Percentiles rank a stretch among this genome's conserved stretches.
phyloP scores from a whole-genome alignment of 192 early-diverging fungal species.

The Coemansia sp. region DNA sequence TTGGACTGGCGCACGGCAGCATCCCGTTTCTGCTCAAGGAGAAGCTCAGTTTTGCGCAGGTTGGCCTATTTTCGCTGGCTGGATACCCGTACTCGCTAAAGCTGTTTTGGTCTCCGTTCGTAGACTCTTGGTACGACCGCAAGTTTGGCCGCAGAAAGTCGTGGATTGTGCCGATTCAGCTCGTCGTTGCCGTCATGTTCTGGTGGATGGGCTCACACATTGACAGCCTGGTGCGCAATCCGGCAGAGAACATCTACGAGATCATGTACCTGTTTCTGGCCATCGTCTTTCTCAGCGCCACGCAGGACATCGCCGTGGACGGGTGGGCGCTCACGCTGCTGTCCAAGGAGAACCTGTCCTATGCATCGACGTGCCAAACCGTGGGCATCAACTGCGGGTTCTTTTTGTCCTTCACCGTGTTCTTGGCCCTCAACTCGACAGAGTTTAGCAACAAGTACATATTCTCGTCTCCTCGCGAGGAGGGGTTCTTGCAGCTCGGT shows the following conservation, averaged over 20 bases:
- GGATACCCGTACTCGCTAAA: conserved; percentile 98
- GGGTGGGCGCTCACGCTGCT: conserved; percentile 95
- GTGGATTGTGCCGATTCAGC: conserved; percentile 99
- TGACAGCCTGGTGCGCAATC: conserved; percentile 68
- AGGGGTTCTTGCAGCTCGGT: conserved; percentile 80
- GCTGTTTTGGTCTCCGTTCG: conserved; percentile 97
- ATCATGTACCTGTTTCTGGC: conserved; percentile 80
- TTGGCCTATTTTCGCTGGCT: conserved; percentile 93
- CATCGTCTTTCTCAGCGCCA: conserved; percentile 93
- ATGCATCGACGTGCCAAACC: conserved; percentile 94
- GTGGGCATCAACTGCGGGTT: conserved; percentile 96
- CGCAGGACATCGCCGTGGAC: conserved; percentile 82
- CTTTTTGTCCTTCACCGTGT: conserved; percentile 96
- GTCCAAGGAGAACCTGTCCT: conserved; percentile 88
- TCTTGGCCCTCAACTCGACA: conserved; percentile 92
- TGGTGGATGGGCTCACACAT: conserved; percentile 79
- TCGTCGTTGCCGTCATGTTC: conserved; percentile 78
- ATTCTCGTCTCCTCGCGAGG: conserved; percentile 63
- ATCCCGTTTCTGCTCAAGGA: conserved; percentile 96
- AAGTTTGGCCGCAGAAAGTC: conserved; percentile 89
- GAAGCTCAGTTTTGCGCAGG: conserved; percentile 88
- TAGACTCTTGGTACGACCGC: conserved; percentile 87
- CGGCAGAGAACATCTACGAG: conserved; percentile 48
- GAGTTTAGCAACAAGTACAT: conserved; percentile 97
- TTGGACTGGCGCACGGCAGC: conserved; percentile 88